Base-by-base conservation (phyloP, 2,329 filamentous ascomycete genomes). In the Penicillium sp. region DNA sequence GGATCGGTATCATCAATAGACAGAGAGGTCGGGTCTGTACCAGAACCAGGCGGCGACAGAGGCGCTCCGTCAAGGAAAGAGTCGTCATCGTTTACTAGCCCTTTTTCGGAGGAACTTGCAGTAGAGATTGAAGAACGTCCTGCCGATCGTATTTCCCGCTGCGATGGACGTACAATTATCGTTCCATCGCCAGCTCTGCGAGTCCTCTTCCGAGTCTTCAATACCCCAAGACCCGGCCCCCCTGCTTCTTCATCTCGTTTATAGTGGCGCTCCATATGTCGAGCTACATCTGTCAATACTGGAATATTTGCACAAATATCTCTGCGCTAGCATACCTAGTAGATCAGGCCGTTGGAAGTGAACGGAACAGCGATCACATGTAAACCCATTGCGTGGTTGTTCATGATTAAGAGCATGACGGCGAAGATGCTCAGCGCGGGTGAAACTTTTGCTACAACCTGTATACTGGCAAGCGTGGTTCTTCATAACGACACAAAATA, bases 311-410 rank as follows among this genome's bases (percentile, higher is more conserved):
- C 15, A 26, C 3, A 10, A 27, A 3, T 18, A 1, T 7, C 23
- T 27, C 9, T 1, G 23, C n/a, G 26, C 21, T 17, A 40, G n/a
- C 75, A 68, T 71, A 81, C 82, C 79, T 50, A 84, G 68, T 34
- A 86, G 68, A 66, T 86, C 84, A 21, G 78, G 80, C 37, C 84
- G 76, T 60, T 83, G 82, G 66, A 86, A 86, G 61, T 84, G 81
- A 23, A 82, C 81, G 50, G 78, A 77, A 56, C 84, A 87, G 60
- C 84, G 72, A 43, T 78, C 68, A 61, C 84, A 87, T 3, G 82
- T 84, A 53, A 64, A 64, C 3, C 63, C 64, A 30, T 77, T 78
- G 36, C 80, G 78, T 0, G 77, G 76, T 24, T 74, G 70, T n/a
- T 74, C 72, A 60, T 84, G 83, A 59, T 85, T 85, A 45, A 84